Evolutionary conservation across 139 green algal species (phyloP).

Genomic region (Penium margaritaceum): DNA sequence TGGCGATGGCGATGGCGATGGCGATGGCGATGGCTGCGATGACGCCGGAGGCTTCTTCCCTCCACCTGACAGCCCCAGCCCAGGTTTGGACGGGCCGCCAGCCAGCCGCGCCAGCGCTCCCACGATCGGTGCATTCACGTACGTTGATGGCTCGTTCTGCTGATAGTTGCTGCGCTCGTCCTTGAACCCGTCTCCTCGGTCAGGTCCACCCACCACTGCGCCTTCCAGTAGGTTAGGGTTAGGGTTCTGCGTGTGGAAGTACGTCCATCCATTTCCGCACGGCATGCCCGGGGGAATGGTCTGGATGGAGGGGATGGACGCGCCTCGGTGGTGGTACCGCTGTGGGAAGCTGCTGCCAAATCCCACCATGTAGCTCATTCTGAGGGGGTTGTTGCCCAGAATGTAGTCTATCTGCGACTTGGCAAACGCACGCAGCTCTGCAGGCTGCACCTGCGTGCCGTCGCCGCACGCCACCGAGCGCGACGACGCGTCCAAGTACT

Average conservation of each 20-base stretch:
- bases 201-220: conserved; percentile 30
- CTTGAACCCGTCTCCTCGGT: conserved; percentile 12
- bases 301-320: conserved; percentile 21
- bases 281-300: background rate
- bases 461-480: background rate
- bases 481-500: conserved; percentile 16
- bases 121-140: conserved; percentile 34
- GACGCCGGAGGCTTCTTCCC: background rate
- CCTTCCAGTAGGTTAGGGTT: conserved; percentile 32
- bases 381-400: conserved; percentile 21
- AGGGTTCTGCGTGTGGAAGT: background rate
- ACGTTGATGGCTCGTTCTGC: conserved; percentile 25
- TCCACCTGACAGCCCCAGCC: background rate
- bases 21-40: background rate
- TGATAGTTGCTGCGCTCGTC: conserved; percentile 33
- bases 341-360: conserved; percentile 31
- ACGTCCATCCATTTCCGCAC: conserved; percentile 6
- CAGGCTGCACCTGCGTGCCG: background rate
- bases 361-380: conserved; percentile 41
- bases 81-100: background rate
- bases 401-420: conserved; percentile 40
- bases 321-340: conserved; percentile 34
- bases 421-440: too few species aligned
- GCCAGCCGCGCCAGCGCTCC: conserved; percentile 14
- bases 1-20: background rate